phyloP scores from a whole-genome alignment of 2,329 filamentous ascomycete genomes.

The Clonostachys rhizophaga region DNA sequence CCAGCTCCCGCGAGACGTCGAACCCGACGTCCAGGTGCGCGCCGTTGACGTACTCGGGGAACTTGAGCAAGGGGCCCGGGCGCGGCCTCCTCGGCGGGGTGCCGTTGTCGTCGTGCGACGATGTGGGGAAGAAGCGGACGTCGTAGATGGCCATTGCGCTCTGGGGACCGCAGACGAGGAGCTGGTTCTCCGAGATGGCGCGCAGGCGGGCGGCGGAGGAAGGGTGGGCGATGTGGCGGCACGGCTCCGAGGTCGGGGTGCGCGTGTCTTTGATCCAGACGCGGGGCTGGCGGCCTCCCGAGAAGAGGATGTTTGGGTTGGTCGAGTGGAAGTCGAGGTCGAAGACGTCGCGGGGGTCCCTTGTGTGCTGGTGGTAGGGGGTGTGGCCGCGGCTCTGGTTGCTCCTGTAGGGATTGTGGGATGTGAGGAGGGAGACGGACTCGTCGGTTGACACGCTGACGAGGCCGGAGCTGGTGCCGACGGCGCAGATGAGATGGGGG shows the following conservation, averaged over 20 bases:
- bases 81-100: neutral
- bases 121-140: slow-evolving; percentile 33
- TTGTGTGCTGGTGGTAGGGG: slow-evolving; percentile 2
- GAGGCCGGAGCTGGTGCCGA: slow-evolving; percentile 45
- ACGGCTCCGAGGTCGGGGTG: slow-evolving; percentile 10
- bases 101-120: neutral
- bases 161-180: slow-evolving; percentile 47
- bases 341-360: slow-evolving; percentile 32
- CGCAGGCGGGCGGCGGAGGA: slow-evolving; percentile 44
- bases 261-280: slow-evolving; percentile 43
- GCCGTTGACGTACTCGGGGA: slow-evolving; percentile 44
- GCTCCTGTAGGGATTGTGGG: slow-evolving; percentile 4
- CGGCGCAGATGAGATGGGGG: slow-evolving; percentile 34
- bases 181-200: slow-evolving; percentile 39
- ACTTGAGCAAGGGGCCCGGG: slow-evolving; percentile 36
- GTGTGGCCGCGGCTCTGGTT: slow-evolving; percentile 3
- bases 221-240: slow-evolving; percentile 13
- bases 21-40: slow-evolving; percentile 43
- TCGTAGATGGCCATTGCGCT: slow-evolving; percentile 52
- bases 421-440: slow-evolving; percentile 25
- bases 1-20: slow-evolving; percentile 16
- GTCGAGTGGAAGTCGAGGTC: slow-evolving; percentile 39
- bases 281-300: slow-evolving; percentile 42
- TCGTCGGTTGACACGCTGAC: slow-evolving; percentile 24
- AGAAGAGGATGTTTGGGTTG: slow-evolving; percentile 39